Base-by-base conservation (phyloP, 2,329 filamentous ascomycete genomes). In the Colletotrichum tropicale region DNA sequence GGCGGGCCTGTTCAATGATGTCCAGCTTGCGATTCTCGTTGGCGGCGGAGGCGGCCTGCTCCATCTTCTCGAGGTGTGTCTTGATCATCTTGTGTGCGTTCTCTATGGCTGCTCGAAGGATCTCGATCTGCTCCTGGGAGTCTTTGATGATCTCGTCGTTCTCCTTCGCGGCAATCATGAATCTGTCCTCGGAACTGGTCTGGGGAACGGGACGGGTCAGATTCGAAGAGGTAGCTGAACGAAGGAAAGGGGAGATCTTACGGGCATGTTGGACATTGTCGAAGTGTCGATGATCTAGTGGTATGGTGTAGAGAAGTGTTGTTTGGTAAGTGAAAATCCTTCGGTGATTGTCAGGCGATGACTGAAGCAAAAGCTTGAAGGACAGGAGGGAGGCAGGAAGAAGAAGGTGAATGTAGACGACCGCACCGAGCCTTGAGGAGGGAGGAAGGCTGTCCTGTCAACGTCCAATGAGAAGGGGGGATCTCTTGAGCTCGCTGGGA, bases 61-160 rank as follows among this genome's bases (percentile, higher is more conserved):
- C 0, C 18, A 48, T 48, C 10, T 48, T 48, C 18, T 48, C 43
- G 43, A 12, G 10, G n/a, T 48, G 43, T 12, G 0, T 0, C 43
- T 48, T 48, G 10, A 48, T 48, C 18, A 48, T n/a, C 2, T 48
- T 48, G 0, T 6, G n/a, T 12, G 0, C 43, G 3, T 48, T 13
- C 1, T 48, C 43, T 0, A 21, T 21, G 3, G n/a, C 43, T 1
- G 43, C 43, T 1, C n/a, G 43, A 0, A 48, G 43, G 10, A 48
- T 21, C 2, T 48, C 6, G 10, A 48, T 48, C 43, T 48, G 43
- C 6, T 48, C 43, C 1, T 48, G n/a, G 0, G n/a, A 48, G 10
- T 8, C 0, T 2, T 21, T 1, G n/a, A 48, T 4, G 10, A 21
- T 8, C 43, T 21, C 1, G 43, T 48, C 43, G 1, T 21, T 12